phyloP scores from a whole-genome alignment of 2,329 filamentous ascomycete genomes.

The Fusarium sp. region DNA sequence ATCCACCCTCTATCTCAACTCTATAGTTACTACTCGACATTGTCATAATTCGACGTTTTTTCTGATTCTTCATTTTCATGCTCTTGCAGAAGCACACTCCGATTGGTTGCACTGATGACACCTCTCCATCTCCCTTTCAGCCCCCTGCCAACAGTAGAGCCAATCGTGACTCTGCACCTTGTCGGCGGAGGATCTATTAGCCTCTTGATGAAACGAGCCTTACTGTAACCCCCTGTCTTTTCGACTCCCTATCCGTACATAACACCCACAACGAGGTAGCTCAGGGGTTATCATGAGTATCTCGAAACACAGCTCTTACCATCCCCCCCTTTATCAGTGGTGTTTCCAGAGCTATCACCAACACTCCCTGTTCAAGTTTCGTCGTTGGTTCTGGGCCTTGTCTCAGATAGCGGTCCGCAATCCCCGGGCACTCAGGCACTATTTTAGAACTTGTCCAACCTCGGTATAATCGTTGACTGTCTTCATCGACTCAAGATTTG shows the following conservation, averaged over 20 bases:
- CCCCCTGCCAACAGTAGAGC: slow-evolving; percentile 9
- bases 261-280: slow-evolving; percentile 23
- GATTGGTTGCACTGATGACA: slow-evolving; percentile 28
- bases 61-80: background rate
- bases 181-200: slow-evolving; percentile 39
- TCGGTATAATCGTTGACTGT: background rate
- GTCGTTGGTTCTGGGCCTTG: slow-evolving; percentile 6
- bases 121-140: slow-evolving; percentile 11
- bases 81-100: background rate
- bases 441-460: background rate
- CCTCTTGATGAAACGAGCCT: slow-evolving; percentile 42
- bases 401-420: slow-evolving; percentile 11
- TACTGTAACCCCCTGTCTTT: slow-evolving; percentile 27
- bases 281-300: slow-evolving; percentile 18
- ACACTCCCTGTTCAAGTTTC: background rate
- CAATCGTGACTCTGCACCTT: slow-evolving; percentile 32
- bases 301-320: slow-evolving; percentile 24
- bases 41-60: background rate
- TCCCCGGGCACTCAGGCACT: background rate
- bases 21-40: background rate
- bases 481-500: background rate
- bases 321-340: background rate
- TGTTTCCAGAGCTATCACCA: slow-evolving; percentile 1
- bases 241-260: slow-evolving; percentile 35
- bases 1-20: background rate